phyloP scores from a whole-genome alignment of 257 asterid genomes.

The Ilex aquifolium region DNA sequence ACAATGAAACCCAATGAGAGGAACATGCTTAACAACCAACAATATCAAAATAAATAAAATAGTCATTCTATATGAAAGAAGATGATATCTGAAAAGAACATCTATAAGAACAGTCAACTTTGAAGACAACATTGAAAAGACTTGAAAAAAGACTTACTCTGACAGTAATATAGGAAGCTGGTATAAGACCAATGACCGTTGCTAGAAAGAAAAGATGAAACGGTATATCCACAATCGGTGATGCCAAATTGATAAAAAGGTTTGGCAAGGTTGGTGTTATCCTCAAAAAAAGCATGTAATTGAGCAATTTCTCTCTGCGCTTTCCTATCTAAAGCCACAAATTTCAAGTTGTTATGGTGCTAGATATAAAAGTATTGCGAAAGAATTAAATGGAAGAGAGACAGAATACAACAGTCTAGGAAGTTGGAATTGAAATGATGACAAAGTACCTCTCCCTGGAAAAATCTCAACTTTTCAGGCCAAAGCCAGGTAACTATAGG shows the following conservation, averaged over 20 bases:
- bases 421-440: background rate
- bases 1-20: too few species aligned
- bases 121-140: background rate
- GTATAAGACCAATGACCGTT: constrained; percentile 70
- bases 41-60: too few species aligned
- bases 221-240: constrained; percentile 87
- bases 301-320: constrained; percentile 75
- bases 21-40: too few species aligned
- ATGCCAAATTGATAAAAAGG: constrained; percentile 87
- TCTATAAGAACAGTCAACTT: background rate
- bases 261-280: constrained; percentile 87
- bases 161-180: constrained; percentile 80
- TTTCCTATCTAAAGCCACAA: constrained; percentile 58
- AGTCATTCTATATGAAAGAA: too few species aligned
- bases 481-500: constrained; percentile 80
- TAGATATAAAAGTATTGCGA: background rate
- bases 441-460: constrained; percentile 70
- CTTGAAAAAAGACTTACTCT: constrained; percentile 42
- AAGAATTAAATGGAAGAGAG: background rate
- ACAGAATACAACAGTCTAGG: background rate
- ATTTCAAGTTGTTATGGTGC: background rate
- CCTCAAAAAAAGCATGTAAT: constrained; percentile 84
- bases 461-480: constrained; percentile 81
- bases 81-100: background rate
- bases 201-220: constrained; percentile 75